Base-by-base conservation (phyloP, 208 protist genomes). In the Crithidia fasciculata region DNA sequence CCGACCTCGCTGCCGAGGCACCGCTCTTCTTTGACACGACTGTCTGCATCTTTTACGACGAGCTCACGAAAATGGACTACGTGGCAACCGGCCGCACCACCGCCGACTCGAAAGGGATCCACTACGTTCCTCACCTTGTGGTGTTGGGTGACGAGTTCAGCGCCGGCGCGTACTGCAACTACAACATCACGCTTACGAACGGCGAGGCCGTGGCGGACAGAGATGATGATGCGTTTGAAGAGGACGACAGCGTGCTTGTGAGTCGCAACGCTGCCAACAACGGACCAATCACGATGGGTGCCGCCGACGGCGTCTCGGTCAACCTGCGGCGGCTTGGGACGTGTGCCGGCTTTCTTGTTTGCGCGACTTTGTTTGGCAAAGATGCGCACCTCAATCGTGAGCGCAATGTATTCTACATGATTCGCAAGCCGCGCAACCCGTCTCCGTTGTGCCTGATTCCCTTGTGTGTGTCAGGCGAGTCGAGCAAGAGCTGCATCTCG, bases 1-100 rank as follows among this genome's bases (percentile, higher is more conserved):
- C 40, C 40, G 62, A 75, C 56, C 36, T 64, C 13, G 56, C 52
- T 10, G 47, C 44, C 1, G 71, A 57, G 8, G 76, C 76, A 18
- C 85, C 85, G 8, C 77, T 86, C 15, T 95, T 95, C 56, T 93
- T 95, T 67, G 90, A 95, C 72, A 95, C 86, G 16, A 82, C 83
- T 7, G 90, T 82, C 4, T 93, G 86, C 72, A 79, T 95, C 44
- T 92, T 95, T 64, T 83, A 82, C 64, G 85, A 90, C 52, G 63
- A 70, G 60, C 62, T 76, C 16, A 74, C 71, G 5, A 83, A 86
- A 55, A 88, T 79, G 56, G 90, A 95, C 76, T 95, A 95, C 74
- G 84, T 93, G 0, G 80, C 86, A 52, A 84, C 83, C 2, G 90
- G 90, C 0, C 86, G 88, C 50, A 69, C 61, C 47, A 87, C 82